These are phyloP conservation scores for Pleurotus tuoliensis DNA, from an alignment of 768 basidiomycete genomes.

Conservation along the genomic window DNA sequence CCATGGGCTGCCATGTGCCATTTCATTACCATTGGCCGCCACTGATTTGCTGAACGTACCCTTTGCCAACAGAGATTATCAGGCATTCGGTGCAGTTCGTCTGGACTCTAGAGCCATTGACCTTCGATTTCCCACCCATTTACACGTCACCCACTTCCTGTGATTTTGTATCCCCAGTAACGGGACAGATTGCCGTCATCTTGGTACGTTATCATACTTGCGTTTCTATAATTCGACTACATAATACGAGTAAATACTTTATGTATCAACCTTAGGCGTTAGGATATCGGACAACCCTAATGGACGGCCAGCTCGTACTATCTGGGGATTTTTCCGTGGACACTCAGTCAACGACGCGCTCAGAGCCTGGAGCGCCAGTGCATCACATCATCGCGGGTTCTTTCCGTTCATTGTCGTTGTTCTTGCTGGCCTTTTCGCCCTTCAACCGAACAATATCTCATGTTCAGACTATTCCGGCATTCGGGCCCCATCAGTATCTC, in stretches of 20 bases:
- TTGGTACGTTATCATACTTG: no score
- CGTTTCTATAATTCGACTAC: no score
- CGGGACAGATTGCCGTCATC: no score
- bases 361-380: background rate
- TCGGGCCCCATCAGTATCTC: constrained; percentile 52
- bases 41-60: no score
- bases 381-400: constrained; percentile 44
- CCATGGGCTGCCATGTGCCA: no score
- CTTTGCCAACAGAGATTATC: background rate
- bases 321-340: background rate
- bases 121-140: background rate
- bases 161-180: background rate
- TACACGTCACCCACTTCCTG: background rate
- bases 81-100: background rate
- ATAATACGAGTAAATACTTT: no score
- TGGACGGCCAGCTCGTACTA: background rate
- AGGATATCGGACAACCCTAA: background rate
- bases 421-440: constrained; percentile 46
- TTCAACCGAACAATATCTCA: constrained; percentile 32
- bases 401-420: constrained; percentile 48
- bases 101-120: background rate
- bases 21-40: no score
- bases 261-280: no score
- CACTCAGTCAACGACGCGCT: background rate
- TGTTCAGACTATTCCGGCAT: constrained; percentile 37